Conservation (phyloP, 345 rosid species). For the Anastatica hierochuntica region DNA sequence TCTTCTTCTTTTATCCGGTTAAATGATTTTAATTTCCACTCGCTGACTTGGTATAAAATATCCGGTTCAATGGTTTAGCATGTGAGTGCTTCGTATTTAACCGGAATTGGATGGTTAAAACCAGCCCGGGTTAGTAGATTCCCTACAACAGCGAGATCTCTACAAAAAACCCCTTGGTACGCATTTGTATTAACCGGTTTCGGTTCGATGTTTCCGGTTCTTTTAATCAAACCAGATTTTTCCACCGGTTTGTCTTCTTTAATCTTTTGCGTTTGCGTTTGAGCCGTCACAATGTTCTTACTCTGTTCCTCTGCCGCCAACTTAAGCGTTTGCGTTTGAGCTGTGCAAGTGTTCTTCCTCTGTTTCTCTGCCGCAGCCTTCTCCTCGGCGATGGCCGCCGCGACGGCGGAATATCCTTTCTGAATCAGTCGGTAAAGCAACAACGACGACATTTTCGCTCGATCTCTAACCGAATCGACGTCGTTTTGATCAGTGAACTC, state of each 20-base stretch:
- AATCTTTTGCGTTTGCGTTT: constrained; percentile 26
- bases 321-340: constrained; percentile 1
- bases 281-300: too few species aligned
- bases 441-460: constrained; percentile 69
- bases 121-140: constrained; percentile 66
- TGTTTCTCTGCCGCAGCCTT: constrained; percentile 61
- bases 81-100: constrained; percentile 82
- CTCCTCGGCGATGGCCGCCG: constrained; percentile 62
- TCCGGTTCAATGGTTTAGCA: constrained; percentile 36
- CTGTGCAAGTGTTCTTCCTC: constrained; percentile 27
- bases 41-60: background rate
- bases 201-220: constrained; percentile 1
- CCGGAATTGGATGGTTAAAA: constrained; percentile 64
- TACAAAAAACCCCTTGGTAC: constrained; percentile 82
- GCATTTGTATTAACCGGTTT: constrained; percentile 25
- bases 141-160: constrained; percentile 75
- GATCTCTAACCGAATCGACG: constrained; percentile 65
- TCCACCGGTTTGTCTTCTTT: constrained; percentile 7
- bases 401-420: constrained; percentile 62
- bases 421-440: constrained; percentile 81
- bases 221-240: background rate
- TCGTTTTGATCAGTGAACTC: constrained; percentile 71
- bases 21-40: too few species aligned
- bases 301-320: background rate
- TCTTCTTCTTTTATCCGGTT: too few species aligned